Base-by-base conservation (phyloP, 371 early-diverging fungal genomes). In the Catenaria anguillulae region DNA sequence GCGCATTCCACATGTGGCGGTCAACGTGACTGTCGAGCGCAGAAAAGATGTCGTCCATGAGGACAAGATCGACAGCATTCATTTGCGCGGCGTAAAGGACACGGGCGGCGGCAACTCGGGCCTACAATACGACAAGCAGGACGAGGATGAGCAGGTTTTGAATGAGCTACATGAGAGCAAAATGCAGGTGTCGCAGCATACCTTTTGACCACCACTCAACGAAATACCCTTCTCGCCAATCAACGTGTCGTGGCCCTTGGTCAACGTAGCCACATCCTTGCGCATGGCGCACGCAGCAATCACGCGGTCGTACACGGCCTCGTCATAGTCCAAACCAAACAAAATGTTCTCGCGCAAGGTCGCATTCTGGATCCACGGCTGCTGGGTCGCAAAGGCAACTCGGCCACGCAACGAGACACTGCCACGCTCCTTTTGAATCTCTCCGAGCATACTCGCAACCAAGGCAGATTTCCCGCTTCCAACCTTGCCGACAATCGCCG, bases 1-100 rank as follows among this genome's bases (percentile, higher is more conserved):
- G 88, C 40, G 87, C 68, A 56, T 87, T 84, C 70, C 92, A 90
- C 46, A 93, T 83, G 63, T 81, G 78, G n/a, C 75, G 66, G 34
- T 92, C 93, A 5, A 96, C 95, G 64, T 93, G 92, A 2, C 90
- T 86, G 75, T 97, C 95, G 4, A 97, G 92, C 34, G 96, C 95
- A 62, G 84, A 79, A 48, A 88, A 65, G n/a, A 89, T 84, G 58
- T 92, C 92, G 65, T 92, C 91, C 61, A 87, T 59, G 34, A 89
- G 67, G 63, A 85, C 82, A 6, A 93, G 77, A 71, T 90, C 90
- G n/a, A 70, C 62, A 66, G 64, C 45, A 63, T 48, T 52, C 70
- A 56, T 62, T 37, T 55, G 61, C 61, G 40, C 59, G 42, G 85
- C 78, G 68, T 93, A 93, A 24, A 88, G 82, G 24, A 88, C 89